Evolutionary conservation across 2,329 filamentous ascomycete species (phyloP), one percentile per base, ranked within the genome.

Genomic region (Stagonosporopsis rhizophila): DNA sequence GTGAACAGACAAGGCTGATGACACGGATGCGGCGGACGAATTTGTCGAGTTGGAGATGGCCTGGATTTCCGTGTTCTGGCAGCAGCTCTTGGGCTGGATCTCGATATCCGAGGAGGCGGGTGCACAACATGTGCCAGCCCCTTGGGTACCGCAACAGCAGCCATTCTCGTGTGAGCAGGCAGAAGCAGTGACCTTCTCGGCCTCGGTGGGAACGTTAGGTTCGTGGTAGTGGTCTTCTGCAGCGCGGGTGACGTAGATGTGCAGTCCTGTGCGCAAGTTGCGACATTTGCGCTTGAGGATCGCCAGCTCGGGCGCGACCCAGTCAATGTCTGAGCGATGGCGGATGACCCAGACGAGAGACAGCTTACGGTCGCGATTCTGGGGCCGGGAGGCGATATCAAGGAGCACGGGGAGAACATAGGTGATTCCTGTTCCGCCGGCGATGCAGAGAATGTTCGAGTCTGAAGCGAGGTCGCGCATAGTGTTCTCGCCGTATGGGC

Each of bases 401-500:
- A 72, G 66, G 7, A 75, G 65, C 9, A 75, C 66, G 12, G 74
- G 74, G 11, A 77, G 68, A n/a, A 71, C 68, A 59, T 74, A 77
- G 2, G 74, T 69, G 45, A 77, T 74, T 32, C 74, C 74, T 2
- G 74, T 75, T 9, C 74, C 74, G 22, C 74, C 74, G 12, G 74
- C 73, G 12, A 77, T 69, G 51, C 69, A 71, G 25, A 77, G 64
- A 44, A 75, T 50, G 51, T 77, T 76, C 3, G 68, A 62, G 25
- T 64, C 62, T 5, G 56, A 30, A 11, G 61, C 30, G 9, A 73
- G 62, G 14, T 65, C 58, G 37, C 56, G 60, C 34, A 70, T 66
- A 8, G 68, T 70, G 15, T 61, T 54, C 20, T 70, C 68, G 39
- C 74, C 74, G 44, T 76, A 76, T 0, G 74, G 72, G 0, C 74